Evolutionary conservation across 2,329 filamentous ascomycete species (phyloP).

Genomic region (Geosmithia flava): DNA sequence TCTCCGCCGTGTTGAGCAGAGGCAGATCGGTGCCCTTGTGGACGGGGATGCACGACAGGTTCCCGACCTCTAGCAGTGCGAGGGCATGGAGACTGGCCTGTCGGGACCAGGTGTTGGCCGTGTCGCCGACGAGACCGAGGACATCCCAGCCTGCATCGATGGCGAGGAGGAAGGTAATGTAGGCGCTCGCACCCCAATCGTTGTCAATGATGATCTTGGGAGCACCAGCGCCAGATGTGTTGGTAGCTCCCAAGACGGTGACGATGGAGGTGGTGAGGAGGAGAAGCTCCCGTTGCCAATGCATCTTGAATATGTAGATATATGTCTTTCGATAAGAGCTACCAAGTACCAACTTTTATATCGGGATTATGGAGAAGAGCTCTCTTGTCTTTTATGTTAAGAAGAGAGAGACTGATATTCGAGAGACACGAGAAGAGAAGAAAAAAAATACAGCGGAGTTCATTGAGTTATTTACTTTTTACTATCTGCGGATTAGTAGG

Average conservation of each 20-base stretch:
- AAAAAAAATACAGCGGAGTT: too few relatives aligned
- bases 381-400: too few relatives aligned
- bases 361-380: too few relatives aligned
- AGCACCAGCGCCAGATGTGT: not conserved
- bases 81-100: constrained; percentile 31
- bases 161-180: constrained; percentile 29
- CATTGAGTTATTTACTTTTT: too few relatives aligned
- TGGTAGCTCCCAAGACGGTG: not conserved
- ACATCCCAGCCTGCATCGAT: constrained; percentile 29
- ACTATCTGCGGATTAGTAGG: too few relatives aligned
- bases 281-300: not conserved
- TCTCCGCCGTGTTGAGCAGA: constrained; percentile 9
- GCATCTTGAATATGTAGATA: not conserved
- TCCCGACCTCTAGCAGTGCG: constrained; percentile 30
- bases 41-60: constrained; percentile 29
- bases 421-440: too few relatives aligned
- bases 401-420: too few relatives aligned
- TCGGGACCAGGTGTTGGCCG: constrained; percentile 30
- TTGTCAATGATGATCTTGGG: constrained; percentile 24
- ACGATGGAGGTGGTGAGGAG: not conserved
- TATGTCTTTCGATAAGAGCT: not conserved
- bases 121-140: constrained; percentile 24
- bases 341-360: too few relatives aligned
- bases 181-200: constrained; percentile 28
- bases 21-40: constrained; percentile 32